These are phyloP conservation scores for Ascochyta lentis DNA, from an alignment of 2,329 filamentous ascomycete genomes.

Conservation along the genomic window DNA sequence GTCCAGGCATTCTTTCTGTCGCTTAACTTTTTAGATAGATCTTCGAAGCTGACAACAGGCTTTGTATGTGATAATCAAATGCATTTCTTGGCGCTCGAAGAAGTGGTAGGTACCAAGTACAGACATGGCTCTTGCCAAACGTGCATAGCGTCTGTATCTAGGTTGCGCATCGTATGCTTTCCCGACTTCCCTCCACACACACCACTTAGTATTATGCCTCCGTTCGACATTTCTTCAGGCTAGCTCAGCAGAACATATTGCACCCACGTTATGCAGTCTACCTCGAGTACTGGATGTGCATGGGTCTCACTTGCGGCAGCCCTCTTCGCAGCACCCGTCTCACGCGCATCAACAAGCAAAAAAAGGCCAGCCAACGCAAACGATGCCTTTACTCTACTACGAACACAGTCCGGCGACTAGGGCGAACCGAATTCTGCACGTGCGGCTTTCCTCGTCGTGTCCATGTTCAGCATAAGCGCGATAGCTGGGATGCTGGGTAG, in stretches of 20 bases:
- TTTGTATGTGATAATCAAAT: too few relatives aligned
- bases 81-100: not conserved
- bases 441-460: constrained; percentile 22
- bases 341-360: not conserved
- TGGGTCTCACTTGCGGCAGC: not conserved
- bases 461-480: constrained; percentile 37
- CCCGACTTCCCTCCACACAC: not conserved
- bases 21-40: too few relatives aligned
- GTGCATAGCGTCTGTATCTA: not conserved
- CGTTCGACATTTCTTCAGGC: not conserved
- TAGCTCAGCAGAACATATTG: not conserved
- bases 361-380: not conserved
- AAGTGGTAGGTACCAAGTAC: not conserved
- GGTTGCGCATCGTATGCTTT: not conserved
- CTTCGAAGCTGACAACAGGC: too few relatives aligned
- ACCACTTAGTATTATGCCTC: constrained; percentile 6
- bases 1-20: too few relatives aligned
- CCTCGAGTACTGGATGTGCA: not conserved
- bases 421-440: constrained; percentile 17
- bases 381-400: not conserved
- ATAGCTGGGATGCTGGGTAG: constrained; percentile 35
- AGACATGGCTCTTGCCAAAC: not conserved
- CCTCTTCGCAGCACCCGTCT: not conserved
- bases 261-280: not conserved
- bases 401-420: not conserved